These are phyloP conservation scores for Xylariales sp. DNA, from an alignment of 2,329 filamentous ascomycete genomes.

Conservation along the genomic window DNA sequence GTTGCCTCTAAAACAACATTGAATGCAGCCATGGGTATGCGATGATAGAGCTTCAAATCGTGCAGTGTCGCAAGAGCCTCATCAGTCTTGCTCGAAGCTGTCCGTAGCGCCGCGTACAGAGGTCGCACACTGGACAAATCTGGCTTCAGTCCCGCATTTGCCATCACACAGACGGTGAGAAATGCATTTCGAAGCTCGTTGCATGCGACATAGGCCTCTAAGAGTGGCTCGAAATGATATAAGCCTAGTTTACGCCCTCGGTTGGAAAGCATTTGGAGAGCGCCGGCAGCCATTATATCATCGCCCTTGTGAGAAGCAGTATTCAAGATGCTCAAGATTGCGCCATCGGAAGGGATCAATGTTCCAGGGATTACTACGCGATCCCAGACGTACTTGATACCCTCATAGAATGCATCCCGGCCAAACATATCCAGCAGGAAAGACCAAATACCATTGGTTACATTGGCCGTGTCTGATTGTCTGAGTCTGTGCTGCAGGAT, in stretches of 20 bases:
- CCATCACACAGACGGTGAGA: constrained; percentile 69
- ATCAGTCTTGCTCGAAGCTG: constrained; percentile 38
- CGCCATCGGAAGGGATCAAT: constrained; percentile 59
- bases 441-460: constrained; percentile 56
- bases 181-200: constrained; percentile 64
- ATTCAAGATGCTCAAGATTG: constrained; percentile 65
- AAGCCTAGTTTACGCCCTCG: constrained; percentile 53
- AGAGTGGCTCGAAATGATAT: constrained; percentile 76
- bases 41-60: constrained; percentile 37
- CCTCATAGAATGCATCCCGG: constrained; percentile 56
- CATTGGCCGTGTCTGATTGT: constrained; percentile 32
- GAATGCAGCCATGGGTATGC: constrained; percentile 32
- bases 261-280: constrained; percentile 60
- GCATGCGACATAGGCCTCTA: constrained; percentile 61
- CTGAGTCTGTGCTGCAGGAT: constrained; percentile 57
- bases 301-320: constrained; percentile 69
- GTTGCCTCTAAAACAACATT: constrained; percentile 36
- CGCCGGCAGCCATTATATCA: constrained; percentile 62
- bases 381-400: constrained; percentile 69
- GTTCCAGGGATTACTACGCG: constrained; percentile 51
- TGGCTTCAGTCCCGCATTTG: constrained; percentile 53
- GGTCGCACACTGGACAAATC: constrained; percentile 58
- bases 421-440: constrained; percentile 75
- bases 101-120: constrained; percentile 53
- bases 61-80: constrained; percentile 54